Evolutionary conservation across 345 rosid species (phyloP).

Genomic region (Syzygium oleosum): DNA sequence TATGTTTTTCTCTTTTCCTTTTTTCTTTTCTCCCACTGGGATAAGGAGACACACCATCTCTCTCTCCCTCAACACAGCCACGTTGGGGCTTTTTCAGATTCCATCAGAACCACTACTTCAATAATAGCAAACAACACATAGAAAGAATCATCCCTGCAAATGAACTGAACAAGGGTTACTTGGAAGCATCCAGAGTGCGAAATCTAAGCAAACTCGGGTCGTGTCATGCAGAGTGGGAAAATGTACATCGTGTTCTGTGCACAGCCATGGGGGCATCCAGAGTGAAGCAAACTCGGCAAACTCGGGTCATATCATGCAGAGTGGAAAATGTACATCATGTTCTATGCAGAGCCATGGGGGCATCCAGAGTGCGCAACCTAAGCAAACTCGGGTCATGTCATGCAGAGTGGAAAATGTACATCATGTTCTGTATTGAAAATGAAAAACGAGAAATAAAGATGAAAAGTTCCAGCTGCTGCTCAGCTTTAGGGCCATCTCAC

Average conservation of each 20-base stretch:
- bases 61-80: background rate
- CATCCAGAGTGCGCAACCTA: background rate
- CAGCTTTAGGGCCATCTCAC: background rate
- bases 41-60: background rate
- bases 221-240: background rate
- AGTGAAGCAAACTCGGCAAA: background rate
- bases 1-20: background rate
- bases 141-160: background rate
- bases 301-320: background rate
- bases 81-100: constrained; percentile 1
- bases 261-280: background rate
- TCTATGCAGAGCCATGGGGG: background rate
- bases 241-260: background rate
- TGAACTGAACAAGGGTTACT: background rate
- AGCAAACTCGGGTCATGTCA: background rate
- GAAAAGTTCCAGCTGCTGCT: background rate
- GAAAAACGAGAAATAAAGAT: background rate
- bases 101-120: constrained; percentile 2
- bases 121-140: constrained; percentile 5
- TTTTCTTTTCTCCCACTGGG: background rate
- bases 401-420: background rate
- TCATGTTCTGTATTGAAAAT: background rate
- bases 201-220: background rate
- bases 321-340: background rate
- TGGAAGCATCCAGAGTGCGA: background rate